Evolutionary conservation across 495 filamentous ascomycete genomes (phyloP).

Genomic region (Xylaria sp.): DNA sequence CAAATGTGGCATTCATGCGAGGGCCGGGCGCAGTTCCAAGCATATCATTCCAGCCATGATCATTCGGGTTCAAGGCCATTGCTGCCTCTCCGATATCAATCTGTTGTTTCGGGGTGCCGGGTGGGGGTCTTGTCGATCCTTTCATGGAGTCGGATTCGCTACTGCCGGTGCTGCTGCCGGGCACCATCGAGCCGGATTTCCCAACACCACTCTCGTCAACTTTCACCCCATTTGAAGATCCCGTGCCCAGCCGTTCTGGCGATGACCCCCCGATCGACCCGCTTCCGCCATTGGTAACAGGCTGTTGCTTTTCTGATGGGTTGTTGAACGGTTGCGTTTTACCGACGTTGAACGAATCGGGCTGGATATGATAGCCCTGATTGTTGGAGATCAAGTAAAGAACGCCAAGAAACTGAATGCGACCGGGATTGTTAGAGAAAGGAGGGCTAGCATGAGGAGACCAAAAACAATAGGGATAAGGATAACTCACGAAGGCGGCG

Average conservation of each 20-base stretch:
- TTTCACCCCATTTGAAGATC: constrained; percentile 4
- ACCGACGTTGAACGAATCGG: constrained; percentile 33
- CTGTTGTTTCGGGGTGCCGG: constrained; percentile 41
- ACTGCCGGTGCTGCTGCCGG: constrained; percentile 17
- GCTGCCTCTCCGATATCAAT: constrained; percentile 56
- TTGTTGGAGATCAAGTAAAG: constrained; percentile 79
- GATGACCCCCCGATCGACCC: background rate
- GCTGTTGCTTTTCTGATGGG: constrained; percentile 44
- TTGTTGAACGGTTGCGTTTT: constrained; percentile 24
- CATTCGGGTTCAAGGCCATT: constrained; percentile 53
- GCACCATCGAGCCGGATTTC: constrained; percentile 23
- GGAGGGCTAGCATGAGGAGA: background rate
- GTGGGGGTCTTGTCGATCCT: constrained; percentile 44
- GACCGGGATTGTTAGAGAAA: constrained; percentile 1
- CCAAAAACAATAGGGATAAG: constrained; percentile 20
- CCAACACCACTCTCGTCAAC: background rate
- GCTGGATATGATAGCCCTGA: constrained; percentile 38
- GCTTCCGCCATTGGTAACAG: constrained; percentile 29
- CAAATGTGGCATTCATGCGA: constrained; percentile 94
- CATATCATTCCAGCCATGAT: constrained; percentile 57
- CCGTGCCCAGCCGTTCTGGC: constrained; percentile 28
- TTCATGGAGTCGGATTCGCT: constrained; percentile 32
- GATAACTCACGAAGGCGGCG: constrained; percentile 76
- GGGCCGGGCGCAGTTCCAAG: constrained; percentile 62
- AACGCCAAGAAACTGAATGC: constrained; percentile 68